Base-by-base conservation (phyloP, 768 basidiomycete genomes). In the Boletus tomentosulus region DNA sequence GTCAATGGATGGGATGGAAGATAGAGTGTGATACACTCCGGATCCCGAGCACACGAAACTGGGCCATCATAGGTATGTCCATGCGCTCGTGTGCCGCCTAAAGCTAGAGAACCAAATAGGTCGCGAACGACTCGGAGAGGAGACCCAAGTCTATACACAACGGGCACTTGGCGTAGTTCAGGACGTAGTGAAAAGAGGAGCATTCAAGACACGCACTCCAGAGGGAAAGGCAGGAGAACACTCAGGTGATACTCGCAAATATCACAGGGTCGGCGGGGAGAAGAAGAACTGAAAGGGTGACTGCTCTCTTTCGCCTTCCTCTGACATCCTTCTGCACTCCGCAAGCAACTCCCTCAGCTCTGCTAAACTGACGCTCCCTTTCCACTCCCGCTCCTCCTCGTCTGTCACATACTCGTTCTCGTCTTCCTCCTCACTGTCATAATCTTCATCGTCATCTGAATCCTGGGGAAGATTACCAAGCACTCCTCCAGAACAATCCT, bases 11-110 rank as follows among this genome's bases (percentile, higher is more conserved):
- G 65, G 96, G 95, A 3, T 98, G 93, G 89, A 76, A 81, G 55
- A 77, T 93, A 12, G 95, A 97, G 69, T 84, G 84, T 51, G 96
- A 98, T 70, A 81, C 76, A 25, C 68, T 98, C 59, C 76, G 96
- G 55, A 95, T 98, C 12, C 95, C 95, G 1, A 92, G 89, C 67
- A 97, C 96, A 38, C 80, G 92, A 54, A 93, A 93, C 64, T 97
- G 94, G 92, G 90, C 87, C 0, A 79, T 97, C 48, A 71, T 96
- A 30, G 94, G 95, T 93, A 51, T 22, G 84, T 76, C 22, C 27
- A 4, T 38, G 2, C 15, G 8, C 33, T 51, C 30, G 22, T 7
- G 27, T 30, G 15, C 22, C 27, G 15, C n/a, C 5, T 11, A 7
- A 42, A 9, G 4, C 48, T 54, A 16, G 15, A 25, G 31, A 46